Evolutionary conservation across 352 stramenopile genomes (phyloP).

Genomic region (Achlya hypogyna): DNA sequence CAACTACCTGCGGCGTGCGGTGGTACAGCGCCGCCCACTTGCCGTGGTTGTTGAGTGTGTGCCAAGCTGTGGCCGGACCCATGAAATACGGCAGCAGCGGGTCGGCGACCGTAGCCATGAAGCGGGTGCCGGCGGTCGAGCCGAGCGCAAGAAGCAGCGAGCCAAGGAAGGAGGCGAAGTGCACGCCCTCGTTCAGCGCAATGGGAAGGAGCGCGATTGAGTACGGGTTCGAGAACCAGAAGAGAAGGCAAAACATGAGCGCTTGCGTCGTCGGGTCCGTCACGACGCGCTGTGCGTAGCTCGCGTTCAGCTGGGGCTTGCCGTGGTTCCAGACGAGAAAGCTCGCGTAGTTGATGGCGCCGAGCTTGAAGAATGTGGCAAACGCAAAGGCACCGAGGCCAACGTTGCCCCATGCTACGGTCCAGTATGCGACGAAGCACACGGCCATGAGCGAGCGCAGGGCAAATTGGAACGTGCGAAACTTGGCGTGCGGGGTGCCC

Average conservation of each 20-base stretch:
- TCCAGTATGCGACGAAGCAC: conserved; percentile 68
- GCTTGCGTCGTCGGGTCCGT: conserved; percentile 73
- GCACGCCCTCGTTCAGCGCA: conserved; percentile 72
- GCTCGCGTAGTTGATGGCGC: conserved; percentile 65
- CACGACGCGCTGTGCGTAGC: conserved; percentile 74
- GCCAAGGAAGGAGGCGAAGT: conserved; percentile 52
- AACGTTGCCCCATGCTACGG: conserved; percentile 7
- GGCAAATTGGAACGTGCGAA: conserved; percentile 60
- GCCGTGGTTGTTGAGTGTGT: conserved; percentile 36
- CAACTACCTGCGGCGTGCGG: conserved; percentile 61
- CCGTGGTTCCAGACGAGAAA: conserved; percentile 79
- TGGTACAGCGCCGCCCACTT: conserved; percentile 82
- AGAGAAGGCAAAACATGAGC: conserved; percentile 80
- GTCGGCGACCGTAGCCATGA: conserved; percentile 44
- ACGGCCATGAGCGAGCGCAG: conserved; percentile 55
- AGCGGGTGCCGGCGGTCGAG: conserved; percentile 30
- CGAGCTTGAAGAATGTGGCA: conserved; percentile 70
- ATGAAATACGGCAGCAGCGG: conserved; percentile 50
- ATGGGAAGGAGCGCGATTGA: conserved; percentile 67
- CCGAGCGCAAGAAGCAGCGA: conserved; percentile 53
- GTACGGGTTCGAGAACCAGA: conserved; percentile 71
- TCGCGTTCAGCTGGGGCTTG: conserved; percentile 48
- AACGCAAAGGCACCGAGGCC: conserved; percentile 39
- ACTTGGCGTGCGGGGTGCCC: conserved; percentile 52
- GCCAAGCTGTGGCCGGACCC: conserved; percentile 30